Base-by-base conservation (phyloP, 2,329 filamentous ascomycete genomes). In the Paecilomyces sp. region DNA sequence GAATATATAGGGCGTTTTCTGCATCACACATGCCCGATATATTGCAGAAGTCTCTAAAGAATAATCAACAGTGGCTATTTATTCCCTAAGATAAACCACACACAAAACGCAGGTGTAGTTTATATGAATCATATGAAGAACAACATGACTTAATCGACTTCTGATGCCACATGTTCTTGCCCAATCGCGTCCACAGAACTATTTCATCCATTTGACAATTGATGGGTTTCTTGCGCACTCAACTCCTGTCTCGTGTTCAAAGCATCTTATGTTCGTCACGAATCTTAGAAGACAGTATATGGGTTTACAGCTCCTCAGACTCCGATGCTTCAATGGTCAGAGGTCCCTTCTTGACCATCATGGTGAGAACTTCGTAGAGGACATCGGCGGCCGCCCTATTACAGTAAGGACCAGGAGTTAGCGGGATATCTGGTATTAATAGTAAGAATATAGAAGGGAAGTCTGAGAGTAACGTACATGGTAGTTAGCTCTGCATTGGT, bases 301-400 rank as follows among this genome's bases (percentile, higher is more conserved):
- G 15, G 7, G 9, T 47, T 47, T 53, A 53, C 24, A 53, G 22
- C 51, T 53, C 55, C 41, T 57, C 31, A 22, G 31, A 57, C 12
- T 57, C 34, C 24, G 33, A 62, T 25, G n/a, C 57, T 66, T 47
- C 41, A 8, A 47, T 3, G 41, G 82, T 88, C 63, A 91, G 75
- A 0, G 88, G 88, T 0, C 89, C 89, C 67, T 86, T 87, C 81
- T 91, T 90, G 15, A 91, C 88, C 89, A 92, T 92, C 62, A 92
- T 81, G 12, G 85, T 90, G 83, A 92, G 89, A 55, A 92, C 84
- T 74, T 93, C 89, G 68, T 88, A 92, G 22, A 92, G 75, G 0
- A 84, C 83, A 73, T 92, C 83, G 13, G 76, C 75, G 4, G 76
- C 76, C 50, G 75, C 77, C 71, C 70, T 73, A 7, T 28, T 33